phyloP scores from a whole-genome alignment of 768 basidiomycete species.

The Rhodotorula babjevae region DNA sequence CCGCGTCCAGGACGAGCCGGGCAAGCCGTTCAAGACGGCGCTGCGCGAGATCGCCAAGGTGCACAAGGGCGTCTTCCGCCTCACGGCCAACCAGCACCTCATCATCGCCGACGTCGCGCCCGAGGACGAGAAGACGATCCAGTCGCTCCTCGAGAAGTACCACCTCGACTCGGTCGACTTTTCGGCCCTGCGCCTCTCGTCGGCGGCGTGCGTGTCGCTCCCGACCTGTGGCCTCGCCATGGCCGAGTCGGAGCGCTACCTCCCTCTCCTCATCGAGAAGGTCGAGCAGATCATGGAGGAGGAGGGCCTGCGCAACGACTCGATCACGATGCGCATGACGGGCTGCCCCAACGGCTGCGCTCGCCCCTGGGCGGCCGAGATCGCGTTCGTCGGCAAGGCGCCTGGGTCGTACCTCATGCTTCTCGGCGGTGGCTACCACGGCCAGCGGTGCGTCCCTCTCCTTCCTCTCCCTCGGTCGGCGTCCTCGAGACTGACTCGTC shows the following conservation, averaged over 20 bases:
- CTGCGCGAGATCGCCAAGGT: constrained; percentile 86
- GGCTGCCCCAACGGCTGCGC: constrained; percentile 60
- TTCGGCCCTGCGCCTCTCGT: constrained; percentile 73
- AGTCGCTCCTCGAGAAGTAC: constrained; percentile 71
- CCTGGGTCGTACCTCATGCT: constrained; percentile 89
- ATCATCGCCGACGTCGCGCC: constrained; percentile 75
- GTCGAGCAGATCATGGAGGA: constrained; percentile 93
- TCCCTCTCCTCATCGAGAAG: constrained; percentile 87
- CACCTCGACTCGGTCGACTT: constrained; percentile 81
- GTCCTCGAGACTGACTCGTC: neutral
- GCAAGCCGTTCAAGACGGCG: constrained; percentile 83
- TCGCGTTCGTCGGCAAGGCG: constrained; percentile 91
- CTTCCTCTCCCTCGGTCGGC: neutral
- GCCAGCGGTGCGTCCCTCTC: constrained; percentile 54
- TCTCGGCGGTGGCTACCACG: constrained; percentile 90
- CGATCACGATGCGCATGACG: constrained; percentile 98
- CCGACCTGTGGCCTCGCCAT: constrained; percentile 67
- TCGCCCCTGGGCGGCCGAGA: constrained; percentile 73
- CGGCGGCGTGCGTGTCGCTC: constrained; percentile 94
- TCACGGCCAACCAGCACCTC: constrained; percentile 93
- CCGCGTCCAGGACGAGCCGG: constrained; percentile 89
- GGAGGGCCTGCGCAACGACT: constrained; percentile 84
- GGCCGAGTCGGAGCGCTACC: constrained; percentile 76
- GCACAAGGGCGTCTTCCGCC: constrained; percentile 87
- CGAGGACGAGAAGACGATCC: constrained; percentile 70